These are phyloP conservation scores for Gnomoniopsis smithogilvyi DNA, from an alignment of 2,329 filamentous ascomycete species.

Conservation along the genomic window DNA sequence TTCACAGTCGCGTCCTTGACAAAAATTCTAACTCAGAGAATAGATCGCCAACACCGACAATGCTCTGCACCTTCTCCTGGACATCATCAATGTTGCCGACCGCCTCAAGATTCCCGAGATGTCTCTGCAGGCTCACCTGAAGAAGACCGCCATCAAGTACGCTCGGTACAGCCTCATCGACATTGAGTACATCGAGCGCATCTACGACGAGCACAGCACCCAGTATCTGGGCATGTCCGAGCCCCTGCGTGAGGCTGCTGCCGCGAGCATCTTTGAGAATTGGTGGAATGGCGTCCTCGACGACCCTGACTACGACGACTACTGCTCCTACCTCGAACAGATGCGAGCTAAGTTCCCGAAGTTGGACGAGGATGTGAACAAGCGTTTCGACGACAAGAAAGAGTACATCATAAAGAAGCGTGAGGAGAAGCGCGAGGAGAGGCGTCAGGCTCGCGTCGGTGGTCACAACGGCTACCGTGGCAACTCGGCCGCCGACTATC, in stretches of 20 bases:
- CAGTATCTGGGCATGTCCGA: background rate
- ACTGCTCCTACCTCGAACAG: constrained; percentile 12
- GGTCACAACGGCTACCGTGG: background rate
- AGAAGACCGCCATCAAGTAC: constrained; percentile 12
- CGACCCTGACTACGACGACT: constrained; percentile 9
- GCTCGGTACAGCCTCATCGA: constrained; percentile 13
- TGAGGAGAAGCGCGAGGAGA: constrained; percentile 11
- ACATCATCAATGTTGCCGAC: constrained; percentile 12
- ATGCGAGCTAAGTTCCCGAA: constrained; percentile 10
- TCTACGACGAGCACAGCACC: constrained; percentile 4
- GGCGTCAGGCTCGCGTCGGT: background rate
- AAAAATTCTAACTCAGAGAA: background rate
- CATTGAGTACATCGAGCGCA: constrained; percentile 5
- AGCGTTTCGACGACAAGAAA: constrained; percentile 17
- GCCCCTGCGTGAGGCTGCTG: constrained; percentile 13
- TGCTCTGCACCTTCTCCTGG: constrained; percentile 9
- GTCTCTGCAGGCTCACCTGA: constrained; percentile 16
- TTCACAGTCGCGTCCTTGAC: background rate
- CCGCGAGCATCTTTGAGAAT: constrained; percentile 16
- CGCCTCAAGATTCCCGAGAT: constrained; percentile 14
- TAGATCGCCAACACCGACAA: constrained; percentile 8
- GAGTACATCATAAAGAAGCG: constrained; percentile 14
- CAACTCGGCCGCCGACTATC: background rate
- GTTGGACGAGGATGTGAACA: constrained; percentile 14
- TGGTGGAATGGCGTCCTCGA: constrained; percentile 17